These are phyloP conservation scores for Ambrosia trifida DNA, from an alignment of 129 eudicot genomes.

Conservation along the genomic window DNA sequence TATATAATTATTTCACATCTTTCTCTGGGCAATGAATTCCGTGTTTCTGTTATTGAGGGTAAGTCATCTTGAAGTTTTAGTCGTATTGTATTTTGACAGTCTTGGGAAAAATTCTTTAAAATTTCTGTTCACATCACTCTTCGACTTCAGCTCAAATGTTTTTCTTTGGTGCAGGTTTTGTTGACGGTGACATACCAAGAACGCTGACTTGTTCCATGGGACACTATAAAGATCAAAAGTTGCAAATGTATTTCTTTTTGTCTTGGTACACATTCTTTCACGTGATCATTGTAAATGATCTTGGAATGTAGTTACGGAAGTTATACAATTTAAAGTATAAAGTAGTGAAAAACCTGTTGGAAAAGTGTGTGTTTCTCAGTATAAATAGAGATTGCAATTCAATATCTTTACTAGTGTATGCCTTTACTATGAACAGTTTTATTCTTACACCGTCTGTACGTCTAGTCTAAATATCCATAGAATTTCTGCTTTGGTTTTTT, in stretches of 20 bases:
- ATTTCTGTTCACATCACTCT: neutral
- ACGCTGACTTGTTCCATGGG: neutral
- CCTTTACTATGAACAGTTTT: too few species aligned
- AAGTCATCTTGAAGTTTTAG: too few species aligned
- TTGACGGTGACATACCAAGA: conserved; percentile 3
- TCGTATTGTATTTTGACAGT: neutral
- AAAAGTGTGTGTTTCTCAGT: too few species aligned
- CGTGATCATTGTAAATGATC: neutral
- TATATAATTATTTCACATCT: neutral
- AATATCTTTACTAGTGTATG: too few species aligned
- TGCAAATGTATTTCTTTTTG: neutral
- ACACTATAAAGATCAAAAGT: neutral
- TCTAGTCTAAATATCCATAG: too few species aligned
- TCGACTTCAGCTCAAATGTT: conserved; percentile 11
- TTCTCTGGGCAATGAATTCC: neutral
- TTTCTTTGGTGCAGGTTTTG: conserved; percentile 7
- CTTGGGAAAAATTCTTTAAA: conserved; percentile 1
- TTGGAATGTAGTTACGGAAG: neutral
- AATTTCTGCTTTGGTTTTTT: too few species aligned
- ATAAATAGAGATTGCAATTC: too few species aligned
- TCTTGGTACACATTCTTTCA: conserved; percentile 13
- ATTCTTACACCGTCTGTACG: too few species aligned
- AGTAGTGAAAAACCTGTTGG: too few species aligned
- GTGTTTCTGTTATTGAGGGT: too few species aligned
- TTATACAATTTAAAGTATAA: too few species aligned